Percentiles rank a stretch among this genome's conserved stretches.
phyloP scores from a whole-genome alignment of 2,329 filamentous ascomycete species.

The Massarina eburnea region DNA sequence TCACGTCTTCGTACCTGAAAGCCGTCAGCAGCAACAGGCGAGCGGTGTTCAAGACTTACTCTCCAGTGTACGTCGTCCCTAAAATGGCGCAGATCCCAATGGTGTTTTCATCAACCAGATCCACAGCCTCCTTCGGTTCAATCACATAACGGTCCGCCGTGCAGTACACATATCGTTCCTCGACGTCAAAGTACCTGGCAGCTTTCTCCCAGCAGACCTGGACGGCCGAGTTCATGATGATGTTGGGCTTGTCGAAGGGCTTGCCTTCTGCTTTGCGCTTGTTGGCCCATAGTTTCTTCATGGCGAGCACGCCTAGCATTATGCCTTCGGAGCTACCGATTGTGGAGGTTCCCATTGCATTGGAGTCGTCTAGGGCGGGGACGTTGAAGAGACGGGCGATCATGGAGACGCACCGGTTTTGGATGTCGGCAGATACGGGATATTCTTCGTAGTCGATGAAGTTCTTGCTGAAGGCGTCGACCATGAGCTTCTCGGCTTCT shows the following conservation, averaged over 20 bases:
- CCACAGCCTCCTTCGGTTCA: conserved; percentile 63
- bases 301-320: conserved; percentile 74
- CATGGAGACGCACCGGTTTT: conserved; percentile 68
- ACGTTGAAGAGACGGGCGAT: conserved; percentile 83
- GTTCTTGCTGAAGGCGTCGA: conserved; percentile 89
- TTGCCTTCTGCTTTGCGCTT: conserved; percentile 81
- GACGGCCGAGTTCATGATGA: conserved; percentile 93
- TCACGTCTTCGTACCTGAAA: conserved; percentile 73
- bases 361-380: conserved; percentile 59
- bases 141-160: conserved; percentile 64
- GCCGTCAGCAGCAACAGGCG: background rate
- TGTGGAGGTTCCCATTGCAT: conserved; percentile 82
- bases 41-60: conserved; percentile 44
- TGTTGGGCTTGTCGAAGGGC: conserved; percentile 77
- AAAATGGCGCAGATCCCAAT: conserved; percentile 93
- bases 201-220: conserved; percentile 97
- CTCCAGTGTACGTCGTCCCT: conserved; percentile 91
- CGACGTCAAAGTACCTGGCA: conserved; percentile 82
- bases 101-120: conserved; percentile 67
- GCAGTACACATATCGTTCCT: conserved; percentile 77
- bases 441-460: conserved; percentile 63
- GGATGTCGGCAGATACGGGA: conserved; percentile 57
- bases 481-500: conserved; percentile 94
- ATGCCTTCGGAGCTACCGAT: conserved; percentile 89
- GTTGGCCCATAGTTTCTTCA: conserved; percentile 95